Evolutionary conservation across 805 yeast species (phyloP), one percentile per base, ranked within the genome.

Genomic region (Vanderwaltozyma tropicalis): DNA sequence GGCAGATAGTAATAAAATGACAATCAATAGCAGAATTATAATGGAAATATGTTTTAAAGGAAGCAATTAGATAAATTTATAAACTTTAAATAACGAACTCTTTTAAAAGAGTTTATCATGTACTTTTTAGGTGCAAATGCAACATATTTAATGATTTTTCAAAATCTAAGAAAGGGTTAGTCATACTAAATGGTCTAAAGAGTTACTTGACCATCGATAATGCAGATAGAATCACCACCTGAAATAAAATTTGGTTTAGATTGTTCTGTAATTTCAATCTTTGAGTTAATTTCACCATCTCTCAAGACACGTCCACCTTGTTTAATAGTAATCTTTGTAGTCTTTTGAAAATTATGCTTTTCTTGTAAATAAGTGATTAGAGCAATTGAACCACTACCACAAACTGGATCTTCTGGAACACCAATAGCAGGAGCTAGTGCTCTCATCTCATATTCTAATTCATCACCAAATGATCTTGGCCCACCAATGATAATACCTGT

Each of bases 361-460:
- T 50, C 52, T 31, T 62, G 53, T 30, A 63, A 33, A 18, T 53
- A 46, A 24, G 56, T 50, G 13, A 51, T 53, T 25, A 59, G 48
- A 1, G 67, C 57, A 12, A 55, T 56, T 2, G 66, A 59, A n/a
- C 77, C 77, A 42, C 69, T 62, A 2, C 78, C 78, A 50, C 77
- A 72, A 8, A 69, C 77, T 1, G 76, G 76, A 48, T 72, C 78
- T 41, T 72, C 78, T n/a, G 43, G 34, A 1, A 63, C 55, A 13
- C 62, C 64, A 2, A 40, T 45, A 4, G 22, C 35, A 1, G 69
- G 67, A 3, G 66, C 65, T 48, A 71, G 67, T 11, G 71, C 69
- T 44, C 78, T 59, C 39, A 68, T 62, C 44, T 66, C 71, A 40
- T 53, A 60, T 31, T 56, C 60, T n/a, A 37, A 34, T 22, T 48